These are phyloP conservation scores for Clarireedia homoeocarpa DNA, from an alignment of 2,329 filamentous ascomycete genomes.

Conservation along the genomic window DNA sequence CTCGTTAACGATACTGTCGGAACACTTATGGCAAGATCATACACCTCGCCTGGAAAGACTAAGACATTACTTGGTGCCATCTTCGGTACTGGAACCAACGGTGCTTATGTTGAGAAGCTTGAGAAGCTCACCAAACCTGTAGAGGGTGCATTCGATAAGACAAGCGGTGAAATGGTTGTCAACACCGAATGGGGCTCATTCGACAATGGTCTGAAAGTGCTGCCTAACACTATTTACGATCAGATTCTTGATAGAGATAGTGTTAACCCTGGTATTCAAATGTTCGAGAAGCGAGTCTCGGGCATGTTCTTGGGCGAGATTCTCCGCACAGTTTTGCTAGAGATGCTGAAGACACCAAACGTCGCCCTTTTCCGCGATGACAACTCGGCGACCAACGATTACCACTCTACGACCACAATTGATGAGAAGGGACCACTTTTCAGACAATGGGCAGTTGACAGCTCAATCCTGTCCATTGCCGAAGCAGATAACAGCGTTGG, in stretches of 20 bases:
- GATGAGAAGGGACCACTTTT: conserved; percentile 59
- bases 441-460: conserved; percentile 84
- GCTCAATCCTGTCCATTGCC: conserved; percentile 78
- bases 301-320: conserved; percentile 99
- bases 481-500: conserved; percentile 71
- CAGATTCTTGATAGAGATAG: conserved; percentile 67
- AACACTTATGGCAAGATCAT: conserved; percentile 94
- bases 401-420: conserved; percentile 62
- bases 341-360: conserved; percentile 59
- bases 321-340: conserved; percentile 66
- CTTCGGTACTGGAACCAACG: conserved; percentile 95
- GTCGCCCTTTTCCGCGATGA: conserved; percentile 69
- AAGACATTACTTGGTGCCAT: conserved; percentile 89
- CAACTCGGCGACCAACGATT: conserved; percentile 64
- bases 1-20: conserved; percentile 97
- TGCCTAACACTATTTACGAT: conserved; percentile 83
- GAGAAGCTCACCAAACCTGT: conserved; percentile 73
- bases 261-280: conserved; percentile 89
- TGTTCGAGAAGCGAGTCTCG: conserved; percentile 98
- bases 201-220: conserved; percentile 82
- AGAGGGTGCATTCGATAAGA: conserved; percentile 62
- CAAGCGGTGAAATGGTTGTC: conserved; percentile 90
- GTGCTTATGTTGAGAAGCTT: conserved; percentile 92
- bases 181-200: conserved; percentile 99
- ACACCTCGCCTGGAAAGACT: conserved; percentile 82